A percentile compares a stretch with the other conserved stretches of the same genome.
These are phyloP conservation scores for Phytophthora sansomeana DNA, from an alignment of 352 stramenopile species.

Conservation along the genomic window DNA sequence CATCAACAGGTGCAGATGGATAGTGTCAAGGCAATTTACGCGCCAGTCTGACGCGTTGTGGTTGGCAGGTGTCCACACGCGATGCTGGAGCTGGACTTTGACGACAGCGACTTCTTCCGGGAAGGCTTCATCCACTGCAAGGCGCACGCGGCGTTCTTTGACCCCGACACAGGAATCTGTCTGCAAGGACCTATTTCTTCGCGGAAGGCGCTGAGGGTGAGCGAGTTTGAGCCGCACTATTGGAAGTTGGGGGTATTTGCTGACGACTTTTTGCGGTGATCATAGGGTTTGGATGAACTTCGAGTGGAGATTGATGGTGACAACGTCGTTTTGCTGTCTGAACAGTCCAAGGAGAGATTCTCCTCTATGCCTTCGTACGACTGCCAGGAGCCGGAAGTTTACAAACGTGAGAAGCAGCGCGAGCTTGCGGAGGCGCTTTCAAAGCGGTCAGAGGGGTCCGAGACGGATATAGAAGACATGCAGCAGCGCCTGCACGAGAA, in stretches of 20 bases:
- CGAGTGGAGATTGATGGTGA: conserved; percentile 48
- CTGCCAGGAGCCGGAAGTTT: conserved; percentile 36
- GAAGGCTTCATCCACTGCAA: conserved; percentile 87
- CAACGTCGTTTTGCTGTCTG: conserved; percentile 49
- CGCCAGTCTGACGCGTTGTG: conserved; percentile 7
- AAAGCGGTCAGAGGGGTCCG: conserved; percentile 39
- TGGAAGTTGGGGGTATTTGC: not conserved
- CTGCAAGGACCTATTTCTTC: conserved; percentile 59
- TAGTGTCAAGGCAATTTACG: not conserved
- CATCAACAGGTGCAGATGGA: conserved; percentile 48
- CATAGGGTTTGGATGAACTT: conserved; percentile 50
- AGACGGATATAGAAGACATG: conserved; percentile 59
- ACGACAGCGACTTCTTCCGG: conserved; percentile 85
- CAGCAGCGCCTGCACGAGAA: conserved; percentile 65
- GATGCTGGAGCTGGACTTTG: conserved; percentile 75
- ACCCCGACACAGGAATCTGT: conserved; percentile 77
- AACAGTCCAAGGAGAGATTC: conserved; percentile 18
- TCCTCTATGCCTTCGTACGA: conserved; percentile 26
- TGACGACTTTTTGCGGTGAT: not conserved
- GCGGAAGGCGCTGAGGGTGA: conserved; percentile 47
- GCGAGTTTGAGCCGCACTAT: conserved; percentile 6
- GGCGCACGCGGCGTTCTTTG: conserved; percentile 82
- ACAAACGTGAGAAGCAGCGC: conserved; percentile 53
- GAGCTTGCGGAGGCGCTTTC: conserved; percentile 53
- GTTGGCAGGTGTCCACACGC: conserved; percentile 66